A percentile compares a stretch with the other conserved stretches of the same genome.
Conservation (phyloP, 116 monocot genomes). For the Thalassia testudinum region DNA sequence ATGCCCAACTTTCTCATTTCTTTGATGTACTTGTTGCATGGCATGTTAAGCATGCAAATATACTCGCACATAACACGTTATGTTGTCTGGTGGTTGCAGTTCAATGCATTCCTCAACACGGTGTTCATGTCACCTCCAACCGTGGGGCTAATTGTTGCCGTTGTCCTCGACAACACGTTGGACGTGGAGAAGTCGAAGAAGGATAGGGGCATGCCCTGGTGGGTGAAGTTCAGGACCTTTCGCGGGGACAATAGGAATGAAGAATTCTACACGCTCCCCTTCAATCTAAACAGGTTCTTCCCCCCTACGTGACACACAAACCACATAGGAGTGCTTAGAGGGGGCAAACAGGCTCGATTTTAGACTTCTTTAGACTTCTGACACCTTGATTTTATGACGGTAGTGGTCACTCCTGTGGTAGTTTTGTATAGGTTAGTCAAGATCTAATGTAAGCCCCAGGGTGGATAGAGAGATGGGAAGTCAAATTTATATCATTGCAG, state of each 20-base stretch:
- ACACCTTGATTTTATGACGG: too few relatives aligned
- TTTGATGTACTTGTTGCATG: neutral
- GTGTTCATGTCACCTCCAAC: constrained; percentile 70
- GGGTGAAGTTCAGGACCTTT: constrained; percentile 78
- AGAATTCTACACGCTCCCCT: constrained; percentile 69
- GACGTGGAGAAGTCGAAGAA: constrained; percentile 70
- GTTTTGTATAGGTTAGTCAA: too few relatives aligned
- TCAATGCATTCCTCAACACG: constrained; percentile 66
- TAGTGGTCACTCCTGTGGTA: too few relatives aligned
- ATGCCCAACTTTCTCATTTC: too few relatives aligned
- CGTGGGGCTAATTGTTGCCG: constrained; percentile 56
- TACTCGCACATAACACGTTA: too few relatives aligned
- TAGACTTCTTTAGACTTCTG: too few relatives aligned
- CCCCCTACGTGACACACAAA: constrained; percentile 26
- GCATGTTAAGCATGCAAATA: neutral
- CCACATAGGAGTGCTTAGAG: too few relatives aligned
- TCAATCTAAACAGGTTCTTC: constrained; percentile 75
- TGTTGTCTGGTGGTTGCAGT: constrained; percentile 59
- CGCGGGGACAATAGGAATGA: constrained; percentile 79
- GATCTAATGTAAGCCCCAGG: too few relatives aligned
- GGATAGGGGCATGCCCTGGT: constrained; percentile 86
- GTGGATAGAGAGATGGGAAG: too few relatives aligned
- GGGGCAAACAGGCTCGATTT: too few relatives aligned
- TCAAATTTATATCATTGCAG: too few relatives aligned
- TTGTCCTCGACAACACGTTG: constrained; percentile 74